Base-by-base conservation (phyloP, 2,329 filamentous ascomycete species). In the Fusarium brevicatenulatum region DNA sequence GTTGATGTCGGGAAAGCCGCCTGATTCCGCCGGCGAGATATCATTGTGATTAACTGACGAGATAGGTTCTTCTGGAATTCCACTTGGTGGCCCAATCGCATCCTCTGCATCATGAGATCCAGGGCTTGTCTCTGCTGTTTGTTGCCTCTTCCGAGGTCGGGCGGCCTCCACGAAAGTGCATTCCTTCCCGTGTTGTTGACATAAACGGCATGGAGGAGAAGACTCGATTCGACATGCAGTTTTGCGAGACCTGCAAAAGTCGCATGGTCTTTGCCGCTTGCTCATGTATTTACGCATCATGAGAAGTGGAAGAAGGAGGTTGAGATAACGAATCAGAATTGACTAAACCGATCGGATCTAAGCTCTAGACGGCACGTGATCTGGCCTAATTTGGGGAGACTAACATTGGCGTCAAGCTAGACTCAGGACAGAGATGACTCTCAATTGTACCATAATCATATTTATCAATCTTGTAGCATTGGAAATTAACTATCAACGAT, bases 271-370 rank as follows among this genome's bases (percentile, higher is more conserved):
- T 28, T 64, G 61, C 15, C 61, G 55, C 11, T 64, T 64, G 55
- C 61, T 64, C 61, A 64, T 64, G 39, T 64, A 64, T 36, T 50
- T 64, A 10, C 61, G 61, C 61, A 64, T 63, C 8, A 57, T 18
- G 8, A 19, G 9, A 0, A n/a, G 5, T 5, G 23, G 5, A 4
- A 12, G 10, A 36, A 7, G 8, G 21, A 25, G 19, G 10, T 40
- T 34, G 23, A n/a, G 40, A 36, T 47, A 13, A 21, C 18, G 30
- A 57, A 46, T 36, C 13, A 25, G n/a, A 46, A 25, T 23, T 25
- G 7, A 36, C 23, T 21, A 25, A 9, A 37, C 2, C 7, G 3
- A 53, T 23, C 7, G 18, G n/a, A 21, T 21, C 32, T 25, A 16
- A 16, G 11, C 3, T 44, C 7, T 5, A 18, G 3, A 12, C 1